A percentile compares a stretch with the other conserved stretches of the same genome.
Evolutionary conservation across 352 stramenopile species (phyloP).

Genomic region (Pythium vanterpoolii): DNA sequence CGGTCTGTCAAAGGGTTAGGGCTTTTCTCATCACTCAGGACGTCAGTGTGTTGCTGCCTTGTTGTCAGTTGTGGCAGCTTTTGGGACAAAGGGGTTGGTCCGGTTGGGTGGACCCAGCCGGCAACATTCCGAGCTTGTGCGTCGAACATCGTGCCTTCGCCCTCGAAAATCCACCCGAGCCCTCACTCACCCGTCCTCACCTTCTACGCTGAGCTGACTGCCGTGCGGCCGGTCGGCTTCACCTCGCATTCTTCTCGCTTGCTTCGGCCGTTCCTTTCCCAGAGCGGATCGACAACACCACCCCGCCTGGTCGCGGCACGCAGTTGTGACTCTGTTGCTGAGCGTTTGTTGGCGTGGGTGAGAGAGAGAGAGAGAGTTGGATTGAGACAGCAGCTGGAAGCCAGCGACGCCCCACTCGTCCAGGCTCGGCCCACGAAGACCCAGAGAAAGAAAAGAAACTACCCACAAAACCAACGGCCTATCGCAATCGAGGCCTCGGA

Average conservation of each 20-base stretch:
- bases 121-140: constrained; percentile 19
- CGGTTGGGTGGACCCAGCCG: too few relatives aligned
- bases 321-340: not conserved
- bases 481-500: not conserved
- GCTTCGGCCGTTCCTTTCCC: constrained; percentile 4
- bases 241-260: constrained; percentile 1
- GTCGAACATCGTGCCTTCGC: constrained; percentile 7
- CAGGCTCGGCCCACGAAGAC: too few relatives aligned
- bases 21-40: not conserved
- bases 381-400: too few relatives aligned
- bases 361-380: too few relatives aligned
- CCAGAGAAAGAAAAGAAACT: not conserved
- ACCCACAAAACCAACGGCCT: not conserved
- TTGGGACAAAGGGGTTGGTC: constrained; percentile 3
- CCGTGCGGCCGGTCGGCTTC: not conserved
- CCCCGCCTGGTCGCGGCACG: not conserved
- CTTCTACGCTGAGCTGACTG: too few relatives aligned
- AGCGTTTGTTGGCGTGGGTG: too few relatives aligned
- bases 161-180: not conserved
- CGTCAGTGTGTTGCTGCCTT: constrained; percentile 1
- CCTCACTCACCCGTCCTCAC: not conserved
- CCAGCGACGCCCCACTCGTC: too few relatives aligned
- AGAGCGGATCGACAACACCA: not conserved
- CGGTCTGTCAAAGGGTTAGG: constrained; percentile 15
- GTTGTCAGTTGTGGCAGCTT: constrained; percentile 7